These are phyloP conservation scores for Testicularia cyperi DNA, from an alignment of 1,284 basidiomycete genomes.

Conservation along the genomic window DNA sequence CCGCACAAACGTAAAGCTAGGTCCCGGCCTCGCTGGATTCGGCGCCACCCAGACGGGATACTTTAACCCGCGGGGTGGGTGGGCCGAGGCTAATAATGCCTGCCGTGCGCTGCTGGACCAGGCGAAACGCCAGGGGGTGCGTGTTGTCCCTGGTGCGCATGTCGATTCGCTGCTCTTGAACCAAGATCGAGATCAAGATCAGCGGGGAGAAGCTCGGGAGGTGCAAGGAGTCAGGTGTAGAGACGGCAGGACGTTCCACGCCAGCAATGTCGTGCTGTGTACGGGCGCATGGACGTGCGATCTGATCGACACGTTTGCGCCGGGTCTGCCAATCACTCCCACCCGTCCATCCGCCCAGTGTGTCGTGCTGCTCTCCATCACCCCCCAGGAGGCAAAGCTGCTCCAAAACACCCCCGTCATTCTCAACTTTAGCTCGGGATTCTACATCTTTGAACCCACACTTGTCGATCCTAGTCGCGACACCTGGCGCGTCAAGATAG, in stretches of 20 bases:
- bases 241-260: conserved; percentile 67
- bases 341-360: conserved; percentile 65
- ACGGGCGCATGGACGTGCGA: conserved; percentile 82
- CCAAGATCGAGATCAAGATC: no score
- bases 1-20: conserved; percentile 1
- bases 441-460: conserved; percentile 68
- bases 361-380: conserved; percentile 74
- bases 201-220: conserved; percentile 54
- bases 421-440: conserved; percentile 66
- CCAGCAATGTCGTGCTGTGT: conserved; percentile 69
- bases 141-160: conserved; percentile 66
- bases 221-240: conserved; percentile 70
- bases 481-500: conserved; percentile 69
- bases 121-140: conserved; percentile 68
- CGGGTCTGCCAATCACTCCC: conserved; percentile 5
- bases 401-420: conserved; percentile 73
- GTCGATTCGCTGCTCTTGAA: conserved; percentile 63
- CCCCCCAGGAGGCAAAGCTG: conserved; percentile 68
- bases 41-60: conserved; percentile 64
- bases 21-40: conserved; percentile 14
- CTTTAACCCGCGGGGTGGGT: conserved; percentile 77
- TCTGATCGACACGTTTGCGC: conserved; percentile 63
- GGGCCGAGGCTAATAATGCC: conserved; percentile 77
- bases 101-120: conserved; percentile 67
- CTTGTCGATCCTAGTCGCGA: no score